Evolutionary conservation across 2,329 filamentous ascomycete genomes (phyloP).

Genomic region (Paraphaeosphaeria sporulosa): DNA sequence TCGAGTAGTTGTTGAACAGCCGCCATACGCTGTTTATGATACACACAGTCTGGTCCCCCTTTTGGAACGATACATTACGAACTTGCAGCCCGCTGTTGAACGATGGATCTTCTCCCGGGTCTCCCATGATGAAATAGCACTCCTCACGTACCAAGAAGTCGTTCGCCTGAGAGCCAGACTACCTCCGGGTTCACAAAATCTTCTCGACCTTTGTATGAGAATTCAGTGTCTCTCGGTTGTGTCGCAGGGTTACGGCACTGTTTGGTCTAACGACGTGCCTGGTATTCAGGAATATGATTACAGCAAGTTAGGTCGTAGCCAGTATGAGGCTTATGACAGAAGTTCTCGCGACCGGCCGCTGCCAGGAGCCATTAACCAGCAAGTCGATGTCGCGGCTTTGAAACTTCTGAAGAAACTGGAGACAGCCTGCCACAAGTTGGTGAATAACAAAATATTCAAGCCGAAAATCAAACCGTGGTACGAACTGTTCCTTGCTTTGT

Average conservation of each 20-base stretch:
- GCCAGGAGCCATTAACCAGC: conserved; percentile 45
- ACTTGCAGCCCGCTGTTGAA: conserved; percentile 38
- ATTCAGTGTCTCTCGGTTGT: conserved; percentile 46
- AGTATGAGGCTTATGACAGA: conserved; percentile 47
- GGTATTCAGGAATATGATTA: conserved; percentile 45
- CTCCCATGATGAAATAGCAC: conserved; percentile 37
- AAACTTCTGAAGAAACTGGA: conserved; percentile 43
- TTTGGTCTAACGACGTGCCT: conserved; percentile 40
- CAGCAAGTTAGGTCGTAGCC: conserved; percentile 36
- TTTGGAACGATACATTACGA: conserved; percentile 39
- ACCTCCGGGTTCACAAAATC: conserved; percentile 22
- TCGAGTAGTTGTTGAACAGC: conserved; percentile 36
- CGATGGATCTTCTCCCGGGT: conserved; percentile 42
- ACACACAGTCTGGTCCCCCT: conserved; percentile 35
- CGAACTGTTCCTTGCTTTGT: conserved; percentile 45
- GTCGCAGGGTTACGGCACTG: conserved; percentile 48
- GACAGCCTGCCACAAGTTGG: conserved; percentile 37
- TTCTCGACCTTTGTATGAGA: conserved; percentile 42
- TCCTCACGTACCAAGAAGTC: conserved; percentile 42
- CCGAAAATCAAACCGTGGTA: conserved; percentile 48
- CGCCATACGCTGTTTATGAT: conserved; percentile 46
- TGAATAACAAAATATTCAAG: conserved; percentile 40
- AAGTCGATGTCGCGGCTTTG: conserved; percentile 47
- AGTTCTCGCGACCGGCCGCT: conserved; percentile 42
- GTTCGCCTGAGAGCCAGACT: conserved; percentile 35